Base-by-base conservation (phyloP, 192 early-diverging fungal genomes). In the Entomortierella chlamydospora region DNA sequence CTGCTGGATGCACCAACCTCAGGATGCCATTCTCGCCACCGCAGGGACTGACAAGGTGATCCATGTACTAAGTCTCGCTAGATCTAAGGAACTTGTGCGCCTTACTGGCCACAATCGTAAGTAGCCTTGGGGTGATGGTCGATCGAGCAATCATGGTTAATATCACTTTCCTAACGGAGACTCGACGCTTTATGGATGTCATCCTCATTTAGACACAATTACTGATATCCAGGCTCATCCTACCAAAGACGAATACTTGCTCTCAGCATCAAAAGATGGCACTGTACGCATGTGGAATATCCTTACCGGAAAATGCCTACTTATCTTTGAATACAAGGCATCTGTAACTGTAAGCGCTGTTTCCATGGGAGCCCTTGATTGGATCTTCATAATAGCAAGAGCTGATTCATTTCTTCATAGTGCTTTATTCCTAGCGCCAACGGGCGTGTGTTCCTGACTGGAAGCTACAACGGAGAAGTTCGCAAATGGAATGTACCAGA, bases 271-370 rank as follows among this genome's bases (percentile, higher is more conserved):
- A 8, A 89, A 81, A 49, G 95, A 95, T 77, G 85, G 88, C 10
- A 93, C 90, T 3, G 87, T 94, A 6, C 88, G 93, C 53, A 68
- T 97, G 39, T 97, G 95, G 95, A 88, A 94, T 56, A 83, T 94
- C 51, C 82, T 85, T 9, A 86, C 81, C 7, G 83, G 85, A 22
- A 62, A 77, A 39, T 94, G 93, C 60, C 61, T 93, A 37, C 80
- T 87, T 33, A 62, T 91, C 15, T 93, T 90, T 80, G 85, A 86
- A 54, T 81, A 73, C 33, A 85, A 87, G 18, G 87, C 89, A 20
- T 87, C 85, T 0, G 89, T 88, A 2, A 82, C 87, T 26, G 89
- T 90, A 82, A 84, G 85, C 60, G 20, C 52, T 13, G 26, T 29
- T 28, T 54, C 15, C 10, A 28, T 25, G 28, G 12, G 57, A 5